phyloP scores from a whole-genome alignment of 345 rosid genomes.

The Physaria fendleri region DNA sequence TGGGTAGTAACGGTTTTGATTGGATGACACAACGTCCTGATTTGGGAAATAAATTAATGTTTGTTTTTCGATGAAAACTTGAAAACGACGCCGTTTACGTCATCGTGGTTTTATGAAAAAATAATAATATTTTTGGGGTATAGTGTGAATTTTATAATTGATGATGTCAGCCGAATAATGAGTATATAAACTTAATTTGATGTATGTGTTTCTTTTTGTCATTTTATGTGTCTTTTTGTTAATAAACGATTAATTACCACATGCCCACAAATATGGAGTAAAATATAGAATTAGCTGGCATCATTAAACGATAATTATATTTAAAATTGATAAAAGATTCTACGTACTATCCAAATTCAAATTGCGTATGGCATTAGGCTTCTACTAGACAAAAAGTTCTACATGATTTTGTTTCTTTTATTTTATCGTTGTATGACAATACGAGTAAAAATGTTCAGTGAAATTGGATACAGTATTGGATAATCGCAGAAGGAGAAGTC shows the following conservation, averaged over 20 bases:
- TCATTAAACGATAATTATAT: conserved; percentile 18
- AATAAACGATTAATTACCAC: too few relatives aligned
- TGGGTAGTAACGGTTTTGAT: conserved; percentile 20
- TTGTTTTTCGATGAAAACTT: conserved; percentile 26
- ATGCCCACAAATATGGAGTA: conserved; percentile 13
- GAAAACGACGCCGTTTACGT: conserved; percentile 30
- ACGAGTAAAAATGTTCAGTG: too few relatives aligned
- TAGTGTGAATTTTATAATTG: too few relatives aligned
- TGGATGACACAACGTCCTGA: conserved; percentile 27
- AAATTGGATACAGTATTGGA: too few relatives aligned
- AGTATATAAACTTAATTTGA: too few relatives aligned
- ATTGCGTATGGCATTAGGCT: conserved; percentile 1
- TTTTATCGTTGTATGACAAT: conserved; percentile 1
- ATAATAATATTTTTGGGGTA: too few relatives aligned
- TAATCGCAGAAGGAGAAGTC: too few relatives aligned
- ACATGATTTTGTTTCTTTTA: neutral
- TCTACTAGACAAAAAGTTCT: neutral
- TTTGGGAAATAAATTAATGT: conserved; percentile 20
- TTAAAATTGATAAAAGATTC: conserved; percentile 5
- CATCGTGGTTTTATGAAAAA: neutral
- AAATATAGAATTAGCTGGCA: conserved; percentile 25
- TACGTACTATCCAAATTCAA: conserved; percentile 20
- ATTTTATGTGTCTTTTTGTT: too few relatives aligned
- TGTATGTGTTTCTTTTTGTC: too few relatives aligned
- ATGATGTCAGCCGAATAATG: too few relatives aligned